phyloP scores from a whole-genome alignment of 345 rosid genomes.

The Linum lewisii region DNA sequence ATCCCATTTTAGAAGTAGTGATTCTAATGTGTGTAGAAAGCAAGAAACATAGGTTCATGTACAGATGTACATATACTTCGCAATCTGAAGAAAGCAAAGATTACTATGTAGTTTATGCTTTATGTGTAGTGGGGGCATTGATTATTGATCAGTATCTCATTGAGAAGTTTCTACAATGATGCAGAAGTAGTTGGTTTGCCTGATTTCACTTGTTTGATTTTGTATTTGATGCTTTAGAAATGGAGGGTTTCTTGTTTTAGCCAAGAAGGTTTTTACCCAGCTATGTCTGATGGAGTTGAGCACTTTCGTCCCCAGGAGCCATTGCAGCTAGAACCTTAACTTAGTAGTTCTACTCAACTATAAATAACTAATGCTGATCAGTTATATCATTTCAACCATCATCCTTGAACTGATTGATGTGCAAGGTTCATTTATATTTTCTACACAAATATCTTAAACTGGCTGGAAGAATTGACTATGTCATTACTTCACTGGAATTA shows the following conservation, averaged over 20 bases:
- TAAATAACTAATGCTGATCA: too few relatives aligned
- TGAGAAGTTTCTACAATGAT: background rate
- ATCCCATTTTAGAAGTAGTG: background rate
- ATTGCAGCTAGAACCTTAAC: conserved; percentile 35
- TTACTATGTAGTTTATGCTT: background rate
- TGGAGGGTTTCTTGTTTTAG: conserved; percentile 79
- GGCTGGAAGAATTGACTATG: too few relatives aligned
- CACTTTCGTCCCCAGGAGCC: conserved; percentile 41
- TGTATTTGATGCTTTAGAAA: conserved; percentile 35
- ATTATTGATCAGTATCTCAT: too few relatives aligned
- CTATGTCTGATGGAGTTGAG: conserved; percentile 36
- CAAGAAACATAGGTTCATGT: background rate
- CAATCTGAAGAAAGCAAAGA: too few relatives aligned
- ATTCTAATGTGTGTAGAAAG: background rate
- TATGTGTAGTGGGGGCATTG: conserved; percentile 12
- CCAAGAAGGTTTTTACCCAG: conserved; percentile 45
- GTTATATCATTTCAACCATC: too few relatives aligned
- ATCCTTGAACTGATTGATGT: too few relatives aligned
- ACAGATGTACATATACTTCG: background rate
- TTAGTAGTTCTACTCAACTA: conserved; percentile 22
- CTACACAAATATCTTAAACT: too few relatives aligned
- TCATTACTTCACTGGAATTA: too few relatives aligned
- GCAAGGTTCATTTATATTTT: too few relatives aligned
- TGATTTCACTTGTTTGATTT: background rate
- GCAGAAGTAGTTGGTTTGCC: background rate